Evolutionary conservation across 768 basidiomycete genomes (phyloP).

Genomic region (Termitomyces sp.): DNA sequence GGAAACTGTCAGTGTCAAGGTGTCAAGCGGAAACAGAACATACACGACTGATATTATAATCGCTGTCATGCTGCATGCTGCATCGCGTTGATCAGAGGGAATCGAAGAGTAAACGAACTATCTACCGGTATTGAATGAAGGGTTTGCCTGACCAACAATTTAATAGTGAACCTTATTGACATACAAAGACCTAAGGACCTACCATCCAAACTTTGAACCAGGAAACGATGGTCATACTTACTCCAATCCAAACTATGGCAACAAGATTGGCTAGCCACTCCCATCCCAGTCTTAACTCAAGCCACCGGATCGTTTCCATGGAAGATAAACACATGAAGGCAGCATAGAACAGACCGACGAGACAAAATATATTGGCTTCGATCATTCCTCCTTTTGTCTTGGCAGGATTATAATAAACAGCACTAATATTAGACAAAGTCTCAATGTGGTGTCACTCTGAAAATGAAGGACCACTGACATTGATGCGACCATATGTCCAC

Average conservation of each 20-base stretch:
- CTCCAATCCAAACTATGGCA: constrained; percentile 77
- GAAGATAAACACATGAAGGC: constrained; percentile 68
- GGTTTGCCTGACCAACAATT: constrained; percentile 43
- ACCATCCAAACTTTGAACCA: constrained; percentile 93
- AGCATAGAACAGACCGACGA: constrained; percentile 64
- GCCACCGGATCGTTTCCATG: constrained; percentile 75
- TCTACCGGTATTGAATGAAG: constrained; percentile 83
- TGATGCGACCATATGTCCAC: constrained; percentile 90
- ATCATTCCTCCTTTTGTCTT: constrained; percentile 92
- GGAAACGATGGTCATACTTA: constrained; percentile 75
- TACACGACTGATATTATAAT: constrained; percentile 85
- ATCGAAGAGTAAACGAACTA: neutral
- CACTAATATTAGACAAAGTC: constrained; percentile 30
- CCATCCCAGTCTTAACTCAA: constrained; percentile 65
- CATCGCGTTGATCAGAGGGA: neutral
- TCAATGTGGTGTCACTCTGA: neutral
- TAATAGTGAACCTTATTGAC: neutral
- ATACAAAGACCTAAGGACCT: constrained; percentile 2
- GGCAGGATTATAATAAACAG: constrained; percentile 90
- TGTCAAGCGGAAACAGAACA: constrained; percentile 10
- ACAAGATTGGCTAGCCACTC: constrained; percentile 70
- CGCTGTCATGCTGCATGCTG: constrained; percentile 80
- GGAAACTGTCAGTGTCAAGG: constrained; percentile 1
- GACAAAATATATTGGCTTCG: constrained; percentile 81
- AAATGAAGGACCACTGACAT: constrained; percentile 49